These are phyloP conservation scores for Micromonas pusilla DNA, from an alignment of 139 green algal species.

Conservation along the genomic window DNA sequence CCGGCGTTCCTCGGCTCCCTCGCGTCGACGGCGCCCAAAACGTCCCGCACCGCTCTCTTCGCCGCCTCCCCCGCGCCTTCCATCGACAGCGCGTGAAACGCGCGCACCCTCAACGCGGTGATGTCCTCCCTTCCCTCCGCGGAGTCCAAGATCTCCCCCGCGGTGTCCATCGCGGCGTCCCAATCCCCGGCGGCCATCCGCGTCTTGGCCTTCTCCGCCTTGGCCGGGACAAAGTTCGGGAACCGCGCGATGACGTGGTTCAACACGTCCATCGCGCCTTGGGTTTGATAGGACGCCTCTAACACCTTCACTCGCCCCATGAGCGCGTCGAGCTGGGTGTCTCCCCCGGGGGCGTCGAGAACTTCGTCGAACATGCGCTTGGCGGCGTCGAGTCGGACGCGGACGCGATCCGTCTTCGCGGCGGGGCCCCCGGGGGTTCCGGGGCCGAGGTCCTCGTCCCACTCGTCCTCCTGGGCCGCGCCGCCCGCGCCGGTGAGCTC, in stretches of 20 bases:
- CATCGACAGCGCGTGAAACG: slow-evolving; percentile 37
- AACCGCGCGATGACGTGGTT: slow-evolving; percentile 35
- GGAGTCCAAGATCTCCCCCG: slow-evolving; percentile 35
- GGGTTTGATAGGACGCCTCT: background rate
- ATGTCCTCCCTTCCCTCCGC: slow-evolving; percentile 48
- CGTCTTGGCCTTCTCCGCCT: slow-evolving; percentile 54
- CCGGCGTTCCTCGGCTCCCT: slow-evolving; percentile 53
- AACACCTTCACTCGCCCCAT: background rate
- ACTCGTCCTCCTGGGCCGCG: slow-evolving; percentile 35
- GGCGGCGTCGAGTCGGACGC: background rate
- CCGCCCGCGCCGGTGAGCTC: slow-evolving; percentile 47
- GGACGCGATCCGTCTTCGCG: background rate
- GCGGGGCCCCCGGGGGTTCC: background rate
- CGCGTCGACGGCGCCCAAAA: slow-evolving; percentile 38
- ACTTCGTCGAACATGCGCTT: background rate
- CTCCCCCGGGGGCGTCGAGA: background rate
- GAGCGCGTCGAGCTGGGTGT: background rate
- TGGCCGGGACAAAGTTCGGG: slow-evolving; percentile 51
- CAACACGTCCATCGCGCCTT: slow-evolving; percentile 1
- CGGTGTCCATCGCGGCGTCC: slow-evolving; percentile 40
- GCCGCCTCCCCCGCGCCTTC: slow-evolving; percentile 46
- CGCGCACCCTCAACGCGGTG: slow-evolving; percentile 45
- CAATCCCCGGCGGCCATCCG: slow-evolving; percentile 48
- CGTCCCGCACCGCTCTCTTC: slow-evolving; percentile 39
- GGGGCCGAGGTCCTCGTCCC: slow-evolving; percentile 34